phyloP scores from a whole-genome alignment of 108 stramenopile genomes.

The Cyclotella atomus region DNA sequence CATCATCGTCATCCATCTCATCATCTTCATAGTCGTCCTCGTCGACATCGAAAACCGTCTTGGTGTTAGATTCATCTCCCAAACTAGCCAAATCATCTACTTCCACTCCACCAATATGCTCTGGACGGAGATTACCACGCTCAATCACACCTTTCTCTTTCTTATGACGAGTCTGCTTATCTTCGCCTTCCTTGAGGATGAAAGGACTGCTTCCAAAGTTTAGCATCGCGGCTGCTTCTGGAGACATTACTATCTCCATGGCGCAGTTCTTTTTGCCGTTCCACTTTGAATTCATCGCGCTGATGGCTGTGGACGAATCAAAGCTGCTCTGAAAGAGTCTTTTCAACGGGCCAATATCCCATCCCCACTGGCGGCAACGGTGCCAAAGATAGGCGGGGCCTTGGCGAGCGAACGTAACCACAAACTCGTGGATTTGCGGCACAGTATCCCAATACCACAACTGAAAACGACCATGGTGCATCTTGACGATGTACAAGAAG shows the following conservation, averaged over 20 bases:
- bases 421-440: too few species aligned
- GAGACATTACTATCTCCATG: neutral
- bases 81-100: neutral
- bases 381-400: too few species aligned
- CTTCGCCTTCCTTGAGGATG: slow-evolving; percentile 3
- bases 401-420: too few species aligned
- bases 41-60: neutral
- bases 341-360: too few species aligned
- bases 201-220: neutral
- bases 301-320: too few species aligned
- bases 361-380: too few species aligned
- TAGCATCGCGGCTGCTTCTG: neutral
- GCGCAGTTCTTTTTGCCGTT: neutral
- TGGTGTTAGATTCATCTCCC: neutral
- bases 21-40: too few species aligned
- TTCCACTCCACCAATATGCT: neutral
- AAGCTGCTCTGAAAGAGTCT: too few species aligned
- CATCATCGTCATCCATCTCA: too few species aligned
- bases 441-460: too few species aligned
- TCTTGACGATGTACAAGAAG: too few species aligned
- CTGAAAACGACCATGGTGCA: too few species aligned
- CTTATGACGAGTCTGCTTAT: neutral
- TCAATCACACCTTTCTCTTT: neutral
- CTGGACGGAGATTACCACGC: neutral
- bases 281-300: slow-evolving; percentile 2